A percentile compares a stretch with the other conserved stretches of the same genome.
Evolutionary conservation across 768 basidiomycete species (phyloP).

Genomic region (Hygrophoropsis aurantiaca): DNA sequence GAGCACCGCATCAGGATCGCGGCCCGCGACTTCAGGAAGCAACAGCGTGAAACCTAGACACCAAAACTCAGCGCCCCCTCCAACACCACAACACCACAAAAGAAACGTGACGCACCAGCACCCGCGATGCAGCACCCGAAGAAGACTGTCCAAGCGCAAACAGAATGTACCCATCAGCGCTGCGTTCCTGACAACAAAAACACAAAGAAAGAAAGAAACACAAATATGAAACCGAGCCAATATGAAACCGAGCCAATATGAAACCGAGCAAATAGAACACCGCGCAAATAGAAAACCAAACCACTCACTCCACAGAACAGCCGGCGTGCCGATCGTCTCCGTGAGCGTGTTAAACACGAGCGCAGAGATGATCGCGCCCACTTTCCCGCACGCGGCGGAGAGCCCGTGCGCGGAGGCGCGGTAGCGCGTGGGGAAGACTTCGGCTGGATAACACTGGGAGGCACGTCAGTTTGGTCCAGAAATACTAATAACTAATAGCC

Average conservation of each 20-base stretch:
- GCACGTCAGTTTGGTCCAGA: too few relatives aligned
- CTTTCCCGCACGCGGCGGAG: constrained; percentile 72
- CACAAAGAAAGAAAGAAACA: too few relatives aligned
- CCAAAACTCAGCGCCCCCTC: not conserved
- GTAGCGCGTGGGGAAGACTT: constrained; percentile 79
- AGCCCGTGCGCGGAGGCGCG: constrained; percentile 74
- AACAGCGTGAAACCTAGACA: constrained; percentile 40
- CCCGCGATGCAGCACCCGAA: constrained; percentile 62
- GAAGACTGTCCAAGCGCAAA: constrained; percentile 47
- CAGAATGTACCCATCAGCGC: not conserved
- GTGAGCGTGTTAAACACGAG: constrained; percentile 70
- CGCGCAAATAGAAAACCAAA: constrained; percentile 4
- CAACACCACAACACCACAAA: not conserved
- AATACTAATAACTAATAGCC: not conserved
- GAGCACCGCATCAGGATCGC: constrained; percentile 49
- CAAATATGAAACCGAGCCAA: not conserved
- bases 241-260: not conserved
- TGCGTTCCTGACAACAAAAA: too few relatives aligned
- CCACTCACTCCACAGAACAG: constrained; percentile 69
- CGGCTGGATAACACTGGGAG: constrained; percentile 64
- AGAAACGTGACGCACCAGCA: constrained; percentile 33
- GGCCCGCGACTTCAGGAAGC: constrained; percentile 50
- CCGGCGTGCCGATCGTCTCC: constrained; percentile 59
- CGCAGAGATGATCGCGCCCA: constrained; percentile 74
- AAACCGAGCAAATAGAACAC: not conserved